phyloP scores from a whole-genome alignment of 768 basidiomycete species.

The Boletus rubescentipes region DNA sequence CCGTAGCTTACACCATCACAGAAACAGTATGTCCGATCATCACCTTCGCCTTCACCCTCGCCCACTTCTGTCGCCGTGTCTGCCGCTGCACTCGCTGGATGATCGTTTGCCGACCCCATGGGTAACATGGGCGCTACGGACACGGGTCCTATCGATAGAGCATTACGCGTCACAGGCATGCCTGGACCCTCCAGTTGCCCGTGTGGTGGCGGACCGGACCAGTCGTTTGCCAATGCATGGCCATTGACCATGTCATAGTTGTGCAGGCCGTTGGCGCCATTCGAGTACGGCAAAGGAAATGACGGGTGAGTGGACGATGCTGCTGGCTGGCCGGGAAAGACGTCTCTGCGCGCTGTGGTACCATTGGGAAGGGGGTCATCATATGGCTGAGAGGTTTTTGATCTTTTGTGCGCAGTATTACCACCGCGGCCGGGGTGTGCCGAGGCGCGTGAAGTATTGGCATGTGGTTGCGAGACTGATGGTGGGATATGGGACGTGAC shows the following conservation, averaged over 20 bases:
- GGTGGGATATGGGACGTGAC: constrained; percentile 62
- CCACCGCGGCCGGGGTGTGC: constrained; percentile 34
- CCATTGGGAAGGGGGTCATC: constrained; percentile 43
- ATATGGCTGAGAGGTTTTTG: constrained; percentile 37
- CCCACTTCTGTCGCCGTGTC: constrained; percentile 46
- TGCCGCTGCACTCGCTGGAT: constrained; percentile 37
- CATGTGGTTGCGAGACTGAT: constrained; percentile 31
- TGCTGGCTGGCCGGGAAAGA: constrained; percentile 50
- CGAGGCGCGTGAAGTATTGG: constrained; percentile 27
- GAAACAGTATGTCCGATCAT: constrained; percentile 75
- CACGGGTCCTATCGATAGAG: constrained; percentile 28
- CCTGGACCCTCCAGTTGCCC: constrained; percentile 74
- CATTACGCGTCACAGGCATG: constrained; percentile 62
- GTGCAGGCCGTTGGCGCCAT: constrained; percentile 38
- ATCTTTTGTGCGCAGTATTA: constrained; percentile 43
- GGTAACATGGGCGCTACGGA: constrained; percentile 24
- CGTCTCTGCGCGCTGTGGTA: constrained; percentile 39
- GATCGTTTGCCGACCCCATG: constrained; percentile 30
- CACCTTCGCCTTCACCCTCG: constrained; percentile 53
- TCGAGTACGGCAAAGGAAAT: constrained; percentile 44
- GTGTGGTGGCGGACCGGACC: constrained; percentile 48
- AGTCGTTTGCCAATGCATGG: constrained; percentile 41
- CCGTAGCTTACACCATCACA: constrained; percentile 85
- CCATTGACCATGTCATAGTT: constrained; percentile 41
- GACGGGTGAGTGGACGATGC: constrained; percentile 53